phyloP scores from a whole-genome alignment of 1,139 yeast genomes.

The Entelexis paramagnoliae region DNA sequence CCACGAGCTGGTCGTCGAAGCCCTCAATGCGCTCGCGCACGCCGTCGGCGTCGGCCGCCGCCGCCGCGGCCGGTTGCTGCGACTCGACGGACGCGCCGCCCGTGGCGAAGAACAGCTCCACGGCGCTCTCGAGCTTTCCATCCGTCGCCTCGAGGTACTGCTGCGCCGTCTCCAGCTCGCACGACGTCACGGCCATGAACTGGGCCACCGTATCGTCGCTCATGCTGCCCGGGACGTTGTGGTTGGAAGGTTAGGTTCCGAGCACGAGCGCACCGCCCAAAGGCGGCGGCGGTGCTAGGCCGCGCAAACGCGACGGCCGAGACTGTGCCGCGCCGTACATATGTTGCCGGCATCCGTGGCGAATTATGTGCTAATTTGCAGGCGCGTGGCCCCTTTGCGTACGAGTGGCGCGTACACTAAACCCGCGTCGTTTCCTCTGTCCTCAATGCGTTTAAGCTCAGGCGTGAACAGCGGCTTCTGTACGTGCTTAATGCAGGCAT shows the following conservation, averaged over 20 bases:
- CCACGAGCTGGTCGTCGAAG: conserved; percentile 69
- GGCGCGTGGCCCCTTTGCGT: too few species aligned
- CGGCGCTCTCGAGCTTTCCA: conserved; percentile 73
- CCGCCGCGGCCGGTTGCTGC: conserved; percentile 23
- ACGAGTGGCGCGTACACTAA: too few species aligned
- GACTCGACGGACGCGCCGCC: conserved; percentile 40
- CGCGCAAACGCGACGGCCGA: too few species aligned
- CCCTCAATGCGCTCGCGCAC: conserved; percentile 75
- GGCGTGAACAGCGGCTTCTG: too few species aligned
- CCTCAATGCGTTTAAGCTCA: too few species aligned
- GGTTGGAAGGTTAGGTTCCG: conserved; percentile 2
- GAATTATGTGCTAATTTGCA: too few species aligned
- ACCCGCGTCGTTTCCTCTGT: too few species aligned
- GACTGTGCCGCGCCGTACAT: too few species aligned
- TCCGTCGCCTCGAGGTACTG: conserved; percentile 75
- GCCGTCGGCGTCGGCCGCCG: conserved; percentile 37
- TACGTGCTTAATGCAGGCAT: too few species aligned
- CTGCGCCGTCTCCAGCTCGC: conserved; percentile 58
- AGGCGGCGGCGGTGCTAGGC: too few species aligned
- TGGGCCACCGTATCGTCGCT: conserved; percentile 48
- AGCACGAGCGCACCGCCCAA: not conserved
- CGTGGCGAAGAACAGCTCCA: conserved; percentile 70
- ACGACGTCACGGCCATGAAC: conserved; percentile 78
- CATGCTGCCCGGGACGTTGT: not conserved
- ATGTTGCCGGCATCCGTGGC: too few species aligned